Evolutionary conservation across 2,329 filamentous ascomycete species (phyloP).

Genomic region (Fusarium albosuccineum): DNA sequence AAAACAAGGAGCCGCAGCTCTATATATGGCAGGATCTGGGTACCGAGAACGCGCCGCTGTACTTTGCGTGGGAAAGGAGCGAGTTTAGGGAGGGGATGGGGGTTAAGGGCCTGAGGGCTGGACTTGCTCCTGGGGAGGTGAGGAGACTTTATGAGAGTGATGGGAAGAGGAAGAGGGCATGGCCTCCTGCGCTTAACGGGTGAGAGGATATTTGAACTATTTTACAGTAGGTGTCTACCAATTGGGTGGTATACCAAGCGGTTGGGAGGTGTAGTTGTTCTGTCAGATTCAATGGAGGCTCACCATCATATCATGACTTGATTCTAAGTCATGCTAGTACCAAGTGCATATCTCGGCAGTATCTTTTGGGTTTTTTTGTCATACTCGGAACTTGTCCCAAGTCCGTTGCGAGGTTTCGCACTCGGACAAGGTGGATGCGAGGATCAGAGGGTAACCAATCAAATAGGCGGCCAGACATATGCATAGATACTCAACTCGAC

Average conservation of each 20-base stretch:
- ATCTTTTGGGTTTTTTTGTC: too few relatives aligned
- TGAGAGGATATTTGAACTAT: too few relatives aligned
- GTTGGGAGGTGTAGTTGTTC: too few relatives aligned
- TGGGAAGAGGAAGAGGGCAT: not conserved
- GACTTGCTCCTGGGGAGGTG: not conserved
- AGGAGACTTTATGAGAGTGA: not conserved
- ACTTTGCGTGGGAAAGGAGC: not conserved
- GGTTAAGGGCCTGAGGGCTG: not conserved
- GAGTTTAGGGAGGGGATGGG: not conserved
- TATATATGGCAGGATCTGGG: conserved; percentile 5
- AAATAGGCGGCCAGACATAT: not conserved
- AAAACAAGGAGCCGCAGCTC: not conserved
- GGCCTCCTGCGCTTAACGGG: not conserved
- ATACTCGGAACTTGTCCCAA: too few relatives aligned
- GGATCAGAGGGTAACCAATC: not conserved
- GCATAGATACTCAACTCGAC: not conserved
- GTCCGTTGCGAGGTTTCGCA: not conserved
- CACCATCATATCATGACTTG: too few relatives aligned
- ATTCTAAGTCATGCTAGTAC: too few relatives aligned
- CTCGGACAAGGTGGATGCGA: not conserved
- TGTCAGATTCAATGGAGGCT: too few relatives aligned
- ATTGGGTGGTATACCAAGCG: too few relatives aligned
- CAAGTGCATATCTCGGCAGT: too few relatives aligned
- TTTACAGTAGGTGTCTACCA: too few relatives aligned
- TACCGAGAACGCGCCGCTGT: not conserved